These are phyloP conservation scores for Scopulariopsis brevicaulis DNA, from an alignment of 2,329 filamentous ascomycete genomes.

Conservation along the genomic window DNA sequence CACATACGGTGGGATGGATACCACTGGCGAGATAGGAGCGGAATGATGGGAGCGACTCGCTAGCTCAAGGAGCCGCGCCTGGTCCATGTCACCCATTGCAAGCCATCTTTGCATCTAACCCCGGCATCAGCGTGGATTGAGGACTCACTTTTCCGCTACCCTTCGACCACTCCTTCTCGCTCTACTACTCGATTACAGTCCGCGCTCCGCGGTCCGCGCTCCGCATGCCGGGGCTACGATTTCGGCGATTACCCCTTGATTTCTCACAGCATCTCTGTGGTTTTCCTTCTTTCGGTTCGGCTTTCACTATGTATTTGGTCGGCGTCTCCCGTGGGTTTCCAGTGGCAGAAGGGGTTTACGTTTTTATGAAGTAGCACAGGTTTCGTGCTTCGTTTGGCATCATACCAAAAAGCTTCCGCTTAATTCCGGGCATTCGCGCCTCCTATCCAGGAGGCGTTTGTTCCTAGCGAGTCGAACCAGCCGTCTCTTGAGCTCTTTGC, in stretches of 20 bases:
- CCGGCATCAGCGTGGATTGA: background rate
- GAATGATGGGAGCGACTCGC: constrained; percentile 25
- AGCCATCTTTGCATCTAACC: background rate
- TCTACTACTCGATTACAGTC: background rate
- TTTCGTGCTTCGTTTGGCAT: background rate
- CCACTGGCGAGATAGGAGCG: constrained; percentile 41
- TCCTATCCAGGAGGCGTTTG: background rate
- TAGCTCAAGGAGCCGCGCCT: background rate
- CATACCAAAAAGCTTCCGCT: background rate
- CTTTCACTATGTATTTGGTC: constrained; percentile 5
- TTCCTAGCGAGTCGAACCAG: background rate
- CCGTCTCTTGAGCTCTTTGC: background rate
- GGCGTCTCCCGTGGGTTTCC: background rate
- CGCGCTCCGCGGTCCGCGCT: background rate
- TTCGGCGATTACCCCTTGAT: background rate
- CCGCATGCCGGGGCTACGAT: background rate
- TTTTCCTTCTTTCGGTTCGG: constrained; percentile 1
- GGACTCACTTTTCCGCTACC: background rate
- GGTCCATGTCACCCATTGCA: background rate
- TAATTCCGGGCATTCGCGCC: background rate
- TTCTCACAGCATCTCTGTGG: background rate
- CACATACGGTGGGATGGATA: constrained; percentile 39
- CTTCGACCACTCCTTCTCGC: background rate
- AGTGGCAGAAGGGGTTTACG: background rate
- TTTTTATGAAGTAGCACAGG: background rate